Percentiles rank a stretch among this genome's conserved stretches.
Conservation (phyloP, 441 rosid genomes). For the Rhodomyrtus psidioides region DNA sequence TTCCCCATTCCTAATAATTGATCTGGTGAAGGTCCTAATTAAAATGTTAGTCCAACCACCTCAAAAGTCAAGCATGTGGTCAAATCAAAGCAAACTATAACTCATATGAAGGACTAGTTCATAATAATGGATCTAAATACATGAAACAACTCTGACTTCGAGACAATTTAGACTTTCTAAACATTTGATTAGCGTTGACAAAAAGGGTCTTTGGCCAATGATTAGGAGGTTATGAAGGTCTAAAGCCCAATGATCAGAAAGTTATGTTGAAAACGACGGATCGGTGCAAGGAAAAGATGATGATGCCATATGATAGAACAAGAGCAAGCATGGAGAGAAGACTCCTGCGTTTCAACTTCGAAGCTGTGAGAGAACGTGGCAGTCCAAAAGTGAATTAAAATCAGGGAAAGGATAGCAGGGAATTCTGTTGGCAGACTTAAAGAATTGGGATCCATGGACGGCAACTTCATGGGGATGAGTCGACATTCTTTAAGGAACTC, state of each 20-base stretch:
- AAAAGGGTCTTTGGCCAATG: background rate
- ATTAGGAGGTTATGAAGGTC: background rate
- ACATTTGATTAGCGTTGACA: background rate
- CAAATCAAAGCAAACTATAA: background rate
- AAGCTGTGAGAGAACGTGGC: background rate
- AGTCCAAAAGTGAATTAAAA: background rate
- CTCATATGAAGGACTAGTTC: background rate
- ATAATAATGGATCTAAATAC: background rate
- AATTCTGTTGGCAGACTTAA: background rate
- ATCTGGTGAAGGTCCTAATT: background rate
- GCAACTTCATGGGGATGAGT: background rate
- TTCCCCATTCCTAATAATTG: background rate
- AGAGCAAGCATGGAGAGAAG: background rate
- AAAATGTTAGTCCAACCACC: background rate
- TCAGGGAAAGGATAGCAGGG: background rate
- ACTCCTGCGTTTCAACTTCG: background rate
- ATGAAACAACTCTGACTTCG: background rate
- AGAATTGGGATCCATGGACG: background rate
- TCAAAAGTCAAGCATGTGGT: background rate
- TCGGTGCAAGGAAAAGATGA: background rate
- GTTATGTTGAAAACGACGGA: background rate
- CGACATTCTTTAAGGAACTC: background rate
- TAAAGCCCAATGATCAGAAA: background rate
- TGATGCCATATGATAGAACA: background rate
- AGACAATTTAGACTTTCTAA: background rate